Evolutionary conservation across 805 yeast genomes (phyloP).

Genomic region (Vanderwaltozyma polyspora): DNA sequence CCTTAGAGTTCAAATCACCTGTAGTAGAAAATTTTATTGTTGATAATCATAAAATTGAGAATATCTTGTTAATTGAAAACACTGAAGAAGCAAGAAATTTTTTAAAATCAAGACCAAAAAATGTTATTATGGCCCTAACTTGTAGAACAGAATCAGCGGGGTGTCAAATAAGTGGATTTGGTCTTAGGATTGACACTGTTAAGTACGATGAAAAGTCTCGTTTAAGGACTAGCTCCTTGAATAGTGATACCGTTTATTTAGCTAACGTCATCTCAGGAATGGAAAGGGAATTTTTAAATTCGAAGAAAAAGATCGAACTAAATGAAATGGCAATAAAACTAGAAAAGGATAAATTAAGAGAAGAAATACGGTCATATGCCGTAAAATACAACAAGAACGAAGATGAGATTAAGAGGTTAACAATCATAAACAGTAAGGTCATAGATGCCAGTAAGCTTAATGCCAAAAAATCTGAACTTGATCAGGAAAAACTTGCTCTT

Average conservation of each 20-base stretch:
- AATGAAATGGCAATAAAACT: too few relatives aligned
- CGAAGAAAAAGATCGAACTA: too few relatives aligned
- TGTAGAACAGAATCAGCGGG: slow-evolving; percentile 35
- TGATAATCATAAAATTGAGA: slow-evolving; percentile 52
- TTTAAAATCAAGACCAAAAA: slow-evolving; percentile 28
- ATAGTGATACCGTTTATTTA: slow-evolving; percentile 15
- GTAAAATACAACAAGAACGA: too few relatives aligned
- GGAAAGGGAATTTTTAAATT: too few relatives aligned
- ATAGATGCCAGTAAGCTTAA: too few relatives aligned
- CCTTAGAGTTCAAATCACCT: slow-evolving; percentile 43
- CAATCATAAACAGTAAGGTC: too few relatives aligned
- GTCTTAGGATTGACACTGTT: slow-evolving; percentile 44
- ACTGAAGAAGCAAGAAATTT: slow-evolving; percentile 40
- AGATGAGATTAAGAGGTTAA: too few relatives aligned
- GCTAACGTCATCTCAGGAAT: too few relatives aligned
- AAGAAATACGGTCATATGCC: too few relatives aligned
- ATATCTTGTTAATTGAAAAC: slow-evolving; percentile 40
- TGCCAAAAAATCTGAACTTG: too few relatives aligned
- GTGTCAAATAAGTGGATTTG: slow-evolving; percentile 36
- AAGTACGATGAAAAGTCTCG: slow-evolving; percentile 26
- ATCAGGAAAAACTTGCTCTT: too few relatives aligned
- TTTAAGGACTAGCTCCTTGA: slow-evolving; percentile 13
- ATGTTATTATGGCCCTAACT: slow-evolving; percentile 34
- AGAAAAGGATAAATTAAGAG: too few relatives aligned
- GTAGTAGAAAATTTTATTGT: slow-evolving; percentile 50